Evolutionary conservation across 345 rosid species (phyloP).

Genomic region (Eutrema heterophyllum): DNA sequence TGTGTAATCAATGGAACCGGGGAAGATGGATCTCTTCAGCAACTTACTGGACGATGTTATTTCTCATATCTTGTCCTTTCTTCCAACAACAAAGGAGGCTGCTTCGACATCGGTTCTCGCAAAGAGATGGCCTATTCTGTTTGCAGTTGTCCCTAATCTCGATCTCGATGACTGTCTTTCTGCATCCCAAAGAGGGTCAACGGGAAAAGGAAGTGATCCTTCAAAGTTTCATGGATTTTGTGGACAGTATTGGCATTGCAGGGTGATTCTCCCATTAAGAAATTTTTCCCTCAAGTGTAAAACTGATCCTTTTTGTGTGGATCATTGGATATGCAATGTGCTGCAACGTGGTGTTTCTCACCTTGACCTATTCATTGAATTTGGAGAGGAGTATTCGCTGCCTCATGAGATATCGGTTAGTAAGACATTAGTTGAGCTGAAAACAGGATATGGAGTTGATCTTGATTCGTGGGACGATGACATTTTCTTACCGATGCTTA

Average conservation of each 20-base stretch:
- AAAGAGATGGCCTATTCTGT: constrained; percentile 18
- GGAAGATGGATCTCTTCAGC: constrained; percentile 7
- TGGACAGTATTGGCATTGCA: constrained; percentile 13
- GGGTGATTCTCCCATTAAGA: constrained; percentile 1
- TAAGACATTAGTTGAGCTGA: constrained; percentile 13
- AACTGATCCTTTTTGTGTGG: constrained; percentile 5
- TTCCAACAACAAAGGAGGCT: constrained; percentile 17
- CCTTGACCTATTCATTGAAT: neutral
- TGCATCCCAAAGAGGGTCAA: neutral
- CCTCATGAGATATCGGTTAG: constrained; percentile 14
- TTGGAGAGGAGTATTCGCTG: neutral
- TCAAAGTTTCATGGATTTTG: constrained; percentile 2
- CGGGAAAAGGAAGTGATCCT: neutral
- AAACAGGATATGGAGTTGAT: neutral
- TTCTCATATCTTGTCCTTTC: constrained; percentile 18
- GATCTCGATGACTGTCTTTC: neutral
- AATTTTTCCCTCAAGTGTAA: constrained; percentile 1
- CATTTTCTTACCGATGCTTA: constrained; percentile 12
- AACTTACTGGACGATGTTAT: constrained; percentile 11
- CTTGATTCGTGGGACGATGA: constrained; percentile 14
- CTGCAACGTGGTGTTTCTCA: constrained; percentile 18
- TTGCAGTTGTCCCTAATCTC: constrained; percentile 15
- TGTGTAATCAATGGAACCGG: neutral
- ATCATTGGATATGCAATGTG: constrained; percentile 19
- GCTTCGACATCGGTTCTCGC: constrained; percentile 21